Conservation (phyloP, 768 basidiomycete species). For the Mycena rebaudengoi region DNA sequence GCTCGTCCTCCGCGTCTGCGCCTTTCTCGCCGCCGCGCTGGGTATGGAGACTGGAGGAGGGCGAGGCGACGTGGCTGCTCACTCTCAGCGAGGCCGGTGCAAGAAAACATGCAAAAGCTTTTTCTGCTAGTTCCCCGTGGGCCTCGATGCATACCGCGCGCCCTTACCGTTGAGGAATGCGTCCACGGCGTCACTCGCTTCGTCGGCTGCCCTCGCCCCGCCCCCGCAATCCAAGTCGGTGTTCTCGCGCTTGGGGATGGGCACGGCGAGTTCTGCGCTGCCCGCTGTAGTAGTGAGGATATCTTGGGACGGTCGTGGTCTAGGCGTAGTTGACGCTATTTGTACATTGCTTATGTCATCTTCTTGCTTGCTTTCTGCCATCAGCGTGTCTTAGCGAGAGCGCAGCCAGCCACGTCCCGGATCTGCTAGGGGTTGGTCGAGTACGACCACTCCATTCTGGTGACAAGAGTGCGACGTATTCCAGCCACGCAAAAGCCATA, state of each 20-base stretch:
- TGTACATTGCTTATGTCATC: too few species aligned
- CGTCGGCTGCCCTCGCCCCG: background rate
- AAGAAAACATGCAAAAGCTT: slow-evolving; percentile 66
- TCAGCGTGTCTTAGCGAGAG: too few species aligned
- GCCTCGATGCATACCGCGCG: slow-evolving; percentile 55
- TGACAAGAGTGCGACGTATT: too few species aligned
- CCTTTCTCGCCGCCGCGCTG: slow-evolving; percentile 23
- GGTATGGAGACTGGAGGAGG: slow-evolving; percentile 72
- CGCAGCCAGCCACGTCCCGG: too few species aligned
- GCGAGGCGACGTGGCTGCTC: slow-evolving; percentile 75
- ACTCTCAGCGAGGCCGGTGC: slow-evolving; percentile 85
- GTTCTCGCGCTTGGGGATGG: too few species aligned
- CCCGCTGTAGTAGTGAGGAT: too few species aligned
- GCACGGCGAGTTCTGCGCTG: slow-evolving; percentile 17
- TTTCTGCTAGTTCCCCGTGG: slow-evolving; percentile 75
- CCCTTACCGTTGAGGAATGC: slow-evolving; percentile 42
- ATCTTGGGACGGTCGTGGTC: too few species aligned
- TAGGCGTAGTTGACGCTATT: too few species aligned
- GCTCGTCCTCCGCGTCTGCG: slow-evolving; percentile 35
- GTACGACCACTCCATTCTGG: too few species aligned
- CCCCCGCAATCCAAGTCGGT: background rate
- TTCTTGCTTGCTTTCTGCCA: too few species aligned
- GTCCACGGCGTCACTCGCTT: slow-evolving; percentile 23
- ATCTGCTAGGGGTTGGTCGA: too few species aligned
- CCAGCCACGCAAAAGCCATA: too few species aligned